Conservation (phyloP, 228 moss, liverwort and hornwort species). For the Sphagnum magellanicum region DNA sequence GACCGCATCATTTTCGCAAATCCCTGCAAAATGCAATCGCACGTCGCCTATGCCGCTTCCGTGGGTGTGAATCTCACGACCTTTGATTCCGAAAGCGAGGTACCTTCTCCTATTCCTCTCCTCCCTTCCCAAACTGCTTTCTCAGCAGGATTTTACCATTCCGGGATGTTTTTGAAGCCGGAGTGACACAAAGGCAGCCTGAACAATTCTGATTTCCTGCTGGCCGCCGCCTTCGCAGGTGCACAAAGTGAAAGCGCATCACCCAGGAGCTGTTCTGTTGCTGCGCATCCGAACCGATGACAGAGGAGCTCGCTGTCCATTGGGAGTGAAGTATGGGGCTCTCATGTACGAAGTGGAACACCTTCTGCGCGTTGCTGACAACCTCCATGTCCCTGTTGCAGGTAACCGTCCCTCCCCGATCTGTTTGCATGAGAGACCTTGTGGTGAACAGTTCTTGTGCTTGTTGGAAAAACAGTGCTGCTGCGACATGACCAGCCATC, state of each 20-base stretch:
- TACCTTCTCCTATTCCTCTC: neutral
- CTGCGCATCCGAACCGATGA: slow-evolving; percentile 33
- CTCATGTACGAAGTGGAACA: slow-evolving; percentile 16
- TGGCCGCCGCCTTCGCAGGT: neutral
- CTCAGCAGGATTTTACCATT: no score
- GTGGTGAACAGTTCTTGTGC: no score
- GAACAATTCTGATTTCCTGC: no score
- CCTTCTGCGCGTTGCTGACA: slow-evolving; percentile 15
- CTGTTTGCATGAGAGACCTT: no score
- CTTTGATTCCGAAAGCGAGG: slow-evolving; percentile 34
- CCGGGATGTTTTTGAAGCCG: no score
- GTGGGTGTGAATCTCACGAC: slow-evolving; percentile 22
- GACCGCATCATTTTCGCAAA: slow-evolving; percentile 23
- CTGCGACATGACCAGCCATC: no score
- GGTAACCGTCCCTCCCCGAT: neutral
- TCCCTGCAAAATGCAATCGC: slow-evolving; percentile 31
- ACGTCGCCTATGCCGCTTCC: slow-evolving; percentile 23
- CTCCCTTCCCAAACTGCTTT: no score
- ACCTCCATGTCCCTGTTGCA: slow-evolving; percentile 2
- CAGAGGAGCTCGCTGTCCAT: slow-evolving; percentile 12
- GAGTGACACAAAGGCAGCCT: no score
- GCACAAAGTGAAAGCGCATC: slow-evolving; percentile 20
- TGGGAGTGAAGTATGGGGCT: slow-evolving; percentile 28
- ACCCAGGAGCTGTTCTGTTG: slow-evolving; percentile 24
- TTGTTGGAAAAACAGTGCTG: no score